Evolutionary conservation across 495 filamentous ascomycete species (phyloP), one percentile per base, ranked within the genome.

Genomic region (Xeromyces bisporus): DNA sequence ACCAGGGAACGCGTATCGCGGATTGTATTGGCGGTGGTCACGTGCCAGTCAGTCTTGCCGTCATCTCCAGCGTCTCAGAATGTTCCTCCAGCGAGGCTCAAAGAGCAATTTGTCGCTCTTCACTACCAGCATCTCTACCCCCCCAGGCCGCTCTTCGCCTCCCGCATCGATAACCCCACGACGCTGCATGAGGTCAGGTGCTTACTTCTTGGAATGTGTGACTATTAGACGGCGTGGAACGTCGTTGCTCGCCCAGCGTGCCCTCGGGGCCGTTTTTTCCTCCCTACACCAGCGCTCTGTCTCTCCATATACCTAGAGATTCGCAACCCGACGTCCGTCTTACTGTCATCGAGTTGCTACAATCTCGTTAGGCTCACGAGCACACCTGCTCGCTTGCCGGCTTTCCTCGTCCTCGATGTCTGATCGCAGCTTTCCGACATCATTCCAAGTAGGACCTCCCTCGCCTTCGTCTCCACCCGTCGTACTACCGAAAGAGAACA

Each of bases 401-500:
- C 25, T 28, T 45, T 43, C 46, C 54, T 21, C 20, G 20, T 5
- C 9, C 20, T 21, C 20, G 20, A 64, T 64, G 60, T 64, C 58
- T 43, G 51, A 55, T 55, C 55, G 54, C 46, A 40, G 37, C 39
- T 44, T 42, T 31, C 49, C 51, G 34, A 43, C 47, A 27, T 48
- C 53, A 33, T 56, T 54, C 33, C 57, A 41, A 51, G 39, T 42
- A 40, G 51, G 44, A 37, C 57, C 56, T 47, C 54, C 50, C 42
- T 64, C 60, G 33, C 58, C 58, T 36, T 50, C 60, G 16, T 63
- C 58, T 37, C 54, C 57, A 28, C 47, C 58, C 39, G 41, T 48
- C 30, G 51, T 48, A 21, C 48, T 42, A 40, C 39, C 50, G 14
- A 64, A 64, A 47, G 57, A 53, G 44, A 56, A 35, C 35, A 40